Conservation (phyloP, 306 rosid genomes). For the Castanospermum australe region DNA sequence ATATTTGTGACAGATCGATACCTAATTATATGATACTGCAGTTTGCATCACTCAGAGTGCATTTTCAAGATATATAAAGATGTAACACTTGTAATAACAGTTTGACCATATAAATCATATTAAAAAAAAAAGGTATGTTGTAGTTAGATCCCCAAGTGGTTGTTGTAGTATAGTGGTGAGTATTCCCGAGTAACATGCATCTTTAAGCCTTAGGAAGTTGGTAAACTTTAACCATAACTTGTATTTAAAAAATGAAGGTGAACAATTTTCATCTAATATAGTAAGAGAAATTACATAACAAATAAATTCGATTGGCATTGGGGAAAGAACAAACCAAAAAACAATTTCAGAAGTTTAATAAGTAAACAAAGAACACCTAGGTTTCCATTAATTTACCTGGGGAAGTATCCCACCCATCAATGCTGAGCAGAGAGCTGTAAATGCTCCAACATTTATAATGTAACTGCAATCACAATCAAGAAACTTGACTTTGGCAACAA, state of each 20-base stretch:
- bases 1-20: background rate
- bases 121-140: background rate
- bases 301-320: background rate
- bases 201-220: background rate
- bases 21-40: background rate
- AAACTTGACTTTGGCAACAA: constrained; percentile 3
- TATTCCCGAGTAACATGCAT: background rate
- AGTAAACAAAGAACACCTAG: background rate
- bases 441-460: constrained; percentile 81
- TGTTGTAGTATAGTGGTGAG: background rate
- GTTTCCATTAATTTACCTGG: constrained; percentile 56
- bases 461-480: constrained; percentile 57
- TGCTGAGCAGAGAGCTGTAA: constrained; percentile 81
- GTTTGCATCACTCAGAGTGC: background rate
- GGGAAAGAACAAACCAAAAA: background rate
- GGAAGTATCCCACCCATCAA: constrained; percentile 92
- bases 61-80: background rate
- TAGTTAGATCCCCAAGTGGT: background rate
- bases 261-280: background rate
- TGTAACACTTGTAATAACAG: background rate
- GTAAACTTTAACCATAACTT: background rate
- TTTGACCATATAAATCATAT: background rate
- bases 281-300: background rate
- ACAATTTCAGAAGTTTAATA: background rate
- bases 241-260: background rate